These are phyloP conservation scores for Phytophthora sojae DNA, from an alignment of 352 stramenopile genomes.

Conservation along the genomic window DNA sequence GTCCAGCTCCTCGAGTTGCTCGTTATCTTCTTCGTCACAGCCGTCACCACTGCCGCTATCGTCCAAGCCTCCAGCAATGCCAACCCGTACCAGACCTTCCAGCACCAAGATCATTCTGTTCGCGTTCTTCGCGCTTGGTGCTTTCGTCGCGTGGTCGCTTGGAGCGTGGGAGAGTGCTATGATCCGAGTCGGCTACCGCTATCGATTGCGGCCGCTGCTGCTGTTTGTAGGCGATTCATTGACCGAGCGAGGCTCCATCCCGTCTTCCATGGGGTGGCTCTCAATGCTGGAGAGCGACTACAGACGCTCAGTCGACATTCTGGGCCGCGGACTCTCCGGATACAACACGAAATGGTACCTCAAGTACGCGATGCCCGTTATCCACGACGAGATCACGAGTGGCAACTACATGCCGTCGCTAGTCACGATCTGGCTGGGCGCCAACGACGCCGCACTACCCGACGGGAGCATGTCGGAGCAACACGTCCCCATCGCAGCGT, in stretches of 20 bases:
- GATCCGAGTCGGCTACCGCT: background rate
- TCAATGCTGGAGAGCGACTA: conserved; percentile 48
- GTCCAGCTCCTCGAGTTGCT: conserved; percentile 3
- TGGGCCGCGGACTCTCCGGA: conserved; percentile 56
- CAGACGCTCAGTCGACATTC: conserved; percentile 49
- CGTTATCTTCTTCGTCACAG: background rate
- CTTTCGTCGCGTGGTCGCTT: conserved; percentile 30
- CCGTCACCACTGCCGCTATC: background rate
- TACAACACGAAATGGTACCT: conserved; percentile 63
- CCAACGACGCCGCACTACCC: conserved; percentile 62
- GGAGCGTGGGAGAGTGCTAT: conserved; percentile 25
- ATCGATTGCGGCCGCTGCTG: conserved; percentile 35
- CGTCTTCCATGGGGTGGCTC: conserved; percentile 49
- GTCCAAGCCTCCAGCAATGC: background rate
- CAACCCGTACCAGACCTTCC: background rate
- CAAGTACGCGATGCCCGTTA: conserved; percentile 35
- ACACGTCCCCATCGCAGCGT: conserved; percentile 54
- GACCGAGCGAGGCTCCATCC: conserved; percentile 51
- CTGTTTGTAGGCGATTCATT: conserved; percentile 65
- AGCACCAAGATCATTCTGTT: conserved; percentile 24
- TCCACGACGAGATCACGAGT: conserved; percentile 42
- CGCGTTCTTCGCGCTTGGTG: conserved; percentile 17
- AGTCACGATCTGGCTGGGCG: conserved; percentile 62
- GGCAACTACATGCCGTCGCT: conserved; percentile 28
- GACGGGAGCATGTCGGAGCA: conserved; percentile 34